Conservation (phyloP, 2,329 filamentous ascomycete species). For the Aspergillus neoniger region DNA sequence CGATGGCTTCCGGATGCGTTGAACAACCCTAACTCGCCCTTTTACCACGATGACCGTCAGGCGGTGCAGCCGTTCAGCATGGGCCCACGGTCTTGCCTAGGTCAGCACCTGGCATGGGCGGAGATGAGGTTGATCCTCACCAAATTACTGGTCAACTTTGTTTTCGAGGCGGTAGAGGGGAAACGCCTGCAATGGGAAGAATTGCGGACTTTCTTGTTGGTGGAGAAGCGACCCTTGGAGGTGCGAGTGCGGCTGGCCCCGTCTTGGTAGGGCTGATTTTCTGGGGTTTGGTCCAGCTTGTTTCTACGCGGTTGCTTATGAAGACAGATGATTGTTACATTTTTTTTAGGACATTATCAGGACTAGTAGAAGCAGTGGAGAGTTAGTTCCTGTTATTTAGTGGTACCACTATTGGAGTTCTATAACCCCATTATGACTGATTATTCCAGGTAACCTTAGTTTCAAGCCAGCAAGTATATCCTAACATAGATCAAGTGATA, state of each 20-base stretch:
- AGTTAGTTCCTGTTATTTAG: no score
- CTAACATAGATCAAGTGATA: no score
- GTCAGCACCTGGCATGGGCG: constrained; percentile 77
- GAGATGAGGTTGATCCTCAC: constrained; percentile 53
- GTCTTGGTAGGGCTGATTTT: no score
- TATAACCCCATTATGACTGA: no score
- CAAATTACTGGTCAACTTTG: constrained; percentile 3
- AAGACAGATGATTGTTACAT: no score
- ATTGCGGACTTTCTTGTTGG: constrained; percentile 7
- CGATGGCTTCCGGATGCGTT: constrained; percentile 5
- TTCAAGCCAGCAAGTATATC: no score
- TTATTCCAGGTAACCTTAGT: no score
- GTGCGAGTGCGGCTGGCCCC: constrained; percentile 3
- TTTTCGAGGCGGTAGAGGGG: constrained; percentile 1
- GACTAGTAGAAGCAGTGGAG: no score
- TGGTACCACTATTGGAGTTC: no score
- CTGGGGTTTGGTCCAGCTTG: no score
- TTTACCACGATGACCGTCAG: constrained; percentile 4
- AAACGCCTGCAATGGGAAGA: constrained; percentile 7
- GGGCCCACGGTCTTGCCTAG: constrained; percentile 71
- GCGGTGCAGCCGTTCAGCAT: constrained; percentile 62
- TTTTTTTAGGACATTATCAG: no score
- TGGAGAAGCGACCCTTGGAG: constrained; percentile 9
- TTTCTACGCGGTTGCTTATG: no score
- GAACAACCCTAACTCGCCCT: background rate